Base-by-base conservation (phyloP, 1,139 yeast genomes). In the Debaryomyces fabryi region DNA sequence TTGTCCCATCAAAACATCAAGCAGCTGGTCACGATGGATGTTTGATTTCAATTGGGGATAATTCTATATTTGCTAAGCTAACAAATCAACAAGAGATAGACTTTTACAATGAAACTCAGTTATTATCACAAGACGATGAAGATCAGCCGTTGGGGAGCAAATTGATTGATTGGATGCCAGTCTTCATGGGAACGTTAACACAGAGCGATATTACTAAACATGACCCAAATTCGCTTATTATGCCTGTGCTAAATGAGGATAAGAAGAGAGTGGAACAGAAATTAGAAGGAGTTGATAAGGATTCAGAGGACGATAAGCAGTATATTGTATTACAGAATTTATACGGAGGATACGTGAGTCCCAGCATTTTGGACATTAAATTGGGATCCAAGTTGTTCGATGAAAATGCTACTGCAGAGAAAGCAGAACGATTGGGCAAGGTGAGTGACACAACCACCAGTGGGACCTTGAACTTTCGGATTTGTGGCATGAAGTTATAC, bases 11-110 rank as follows among this genome's bases (percentile, higher is more conserved):
- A 2, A 54, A 53, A 16, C 80, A 76, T 53, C 78, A 74, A 55
- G 98, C 96, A 2, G 99, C 98, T 0, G 99, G 99, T 9, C 99
- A 93, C 61, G 87, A 78, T 13, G 98, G 97, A 0, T 80, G 87
- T 10, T 60, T 90, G 53, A 80, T 80, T 21, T 82, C 84, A 37
- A 70, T 58, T 38, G 68, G 64, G 4, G 78, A 77, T 25, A 96
- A 92, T 1, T 68, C 80, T 9, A 67, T 92, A 21, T 86, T 91
- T 58, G 81, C 88, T 49, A 93, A 93, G 65, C 83, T 85, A 0
- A 75, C 93, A 0, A 63, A 68, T 0, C 67, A 66, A 23, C 83
- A 81, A 55, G 99, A 93, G 65, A 67, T 86, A 29, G 83, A 79
- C 13, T 93, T 93, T 64, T 93, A 93, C 62, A 69, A 74, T 10